Base-by-base conservation (phyloP, 2,329 filamentous ascomycete genomes). In the Botrytis squamosa region DNA sequence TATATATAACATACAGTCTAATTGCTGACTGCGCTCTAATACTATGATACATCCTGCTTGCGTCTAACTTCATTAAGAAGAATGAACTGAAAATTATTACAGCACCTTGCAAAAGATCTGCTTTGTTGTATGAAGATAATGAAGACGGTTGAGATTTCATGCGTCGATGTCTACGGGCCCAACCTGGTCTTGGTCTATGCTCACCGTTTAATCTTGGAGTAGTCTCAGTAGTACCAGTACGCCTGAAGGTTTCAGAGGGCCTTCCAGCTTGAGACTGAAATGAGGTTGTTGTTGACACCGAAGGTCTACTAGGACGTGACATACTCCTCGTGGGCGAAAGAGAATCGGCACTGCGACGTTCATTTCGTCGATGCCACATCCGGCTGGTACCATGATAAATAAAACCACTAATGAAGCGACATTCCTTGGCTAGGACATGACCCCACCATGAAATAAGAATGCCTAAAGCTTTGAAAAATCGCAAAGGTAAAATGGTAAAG, bases 1-100 rank as follows among this genome's bases (percentile, higher is more conserved):
- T 99, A 86, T 97, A 99, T 72, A 99, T 98, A 74, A 99, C 96
- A 82, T 99, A 99, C 18, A 99, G 88, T 81, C 99, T 99, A 84
- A 99, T 98, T 12, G 95, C 95, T 2, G 95, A 95, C 82, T 99
- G 96, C 0, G 94, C 96, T 65, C 95, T 92, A 78, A 99, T 97
- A 79, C 95, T 95, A 82, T 99, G 96, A 80, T 99, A 99, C 93
- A 98, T 98, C 70, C 95, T 90, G 81, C 95, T 98, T 9, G 96
- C 96, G 81, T 99, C 97, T 64, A 99, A 91, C 38, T 89, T 91
- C 90, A 97, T 95, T 69, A 99, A 85, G 22, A 95, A 90, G 70
- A 92, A 85, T 78, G 93, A 97, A 80, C 94, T 98, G 79, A 89
- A 90, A 67, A 98, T 88, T 75, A 99, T 95, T 74, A 99, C 88